Base-by-base conservation (phyloP, 2,329 filamentous ascomycete genomes). In the Anisogramma anomala region DNA sequence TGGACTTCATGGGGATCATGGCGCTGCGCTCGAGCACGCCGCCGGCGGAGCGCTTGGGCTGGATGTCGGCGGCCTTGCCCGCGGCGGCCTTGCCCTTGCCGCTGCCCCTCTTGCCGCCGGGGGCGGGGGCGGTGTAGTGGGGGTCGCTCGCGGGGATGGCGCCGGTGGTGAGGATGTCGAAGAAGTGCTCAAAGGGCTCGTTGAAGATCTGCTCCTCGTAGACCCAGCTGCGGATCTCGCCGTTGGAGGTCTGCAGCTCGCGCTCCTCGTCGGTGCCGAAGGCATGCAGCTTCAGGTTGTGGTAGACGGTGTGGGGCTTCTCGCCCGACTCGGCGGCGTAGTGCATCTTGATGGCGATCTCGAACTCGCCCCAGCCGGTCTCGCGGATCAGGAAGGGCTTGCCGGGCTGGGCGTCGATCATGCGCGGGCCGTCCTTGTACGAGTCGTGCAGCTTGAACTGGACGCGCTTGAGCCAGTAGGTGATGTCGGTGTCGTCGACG, bases 401-500 rank as follows among this genome's bases (percentile, higher is more conserved):
- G n/a, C 69, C 68, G 0, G 66, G 63, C 37, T 84, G 75, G 46
- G 77, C 75, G 55, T 94, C 88, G 55, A 91, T 70, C 58, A 82
- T 94, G 52, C 91, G 82, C 17, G 91, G 74, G 43, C 84, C 84
- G 61, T 95, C 94, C 20, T 86, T 80, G 59, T 95, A 96, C 8
- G 89, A 95, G 62, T 96, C 88, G 69, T 95, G 89, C 13, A 98
- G 77, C 62, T 96, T 96, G 67, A 98, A 98, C 60, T 95, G 88
- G 1, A 98, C 89, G 54, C 94, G 89, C 44, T 89, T 85, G 50
- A 96, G 72, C 87, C 91, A 98, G 62, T 94, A 91, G 20, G 84
- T 87, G 50, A 96, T 82, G 57, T 94, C 85, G 46, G 85, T 84
- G 59, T 85, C 84, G 54, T 94, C 86, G 40, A 94, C 71, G 34